A percentile compares a stretch with the other conserved stretches of the same genome.
These are phyloP conservation scores for Gynandropsis gynandra DNA, from an alignment of 345 rosid genomes.

Conservation along the genomic window DNA sequence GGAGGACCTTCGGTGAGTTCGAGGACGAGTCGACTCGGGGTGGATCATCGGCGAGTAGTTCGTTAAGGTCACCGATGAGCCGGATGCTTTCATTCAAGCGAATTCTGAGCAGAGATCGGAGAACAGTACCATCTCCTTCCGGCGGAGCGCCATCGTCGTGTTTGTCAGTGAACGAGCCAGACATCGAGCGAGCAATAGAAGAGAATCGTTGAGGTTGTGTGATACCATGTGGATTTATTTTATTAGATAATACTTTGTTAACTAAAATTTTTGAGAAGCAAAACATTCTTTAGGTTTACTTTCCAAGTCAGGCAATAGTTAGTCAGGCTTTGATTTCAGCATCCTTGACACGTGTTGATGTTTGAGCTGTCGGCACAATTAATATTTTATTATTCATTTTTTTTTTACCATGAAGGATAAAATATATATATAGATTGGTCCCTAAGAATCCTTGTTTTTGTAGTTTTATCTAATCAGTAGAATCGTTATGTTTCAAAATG, in stretches of 20 bases:
- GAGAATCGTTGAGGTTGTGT: slow-evolving; percentile 5
- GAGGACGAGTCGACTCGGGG: slow-evolving; percentile 26
- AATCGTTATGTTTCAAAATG: too few species aligned
- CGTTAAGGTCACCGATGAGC: slow-evolving; percentile 49
- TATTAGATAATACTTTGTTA: background rate
- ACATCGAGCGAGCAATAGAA: slow-evolving; percentile 39
- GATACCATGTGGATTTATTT: slow-evolving; percentile 4
- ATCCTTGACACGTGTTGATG: slow-evolving; percentile 20
- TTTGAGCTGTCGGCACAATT: background rate
- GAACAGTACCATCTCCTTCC: slow-evolving; percentile 28
- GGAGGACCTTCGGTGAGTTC: slow-evolving; percentile 27
- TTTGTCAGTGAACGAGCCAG: slow-evolving; percentile 27
- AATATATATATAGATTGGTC: too few species aligned
- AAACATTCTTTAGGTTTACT: too few species aligned
- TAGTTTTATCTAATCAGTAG: too few species aligned
- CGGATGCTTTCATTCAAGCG: slow-evolving; percentile 53
- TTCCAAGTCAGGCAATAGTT: too few species aligned
- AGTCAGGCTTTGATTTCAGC: too few species aligned
- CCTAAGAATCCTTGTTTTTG: too few species aligned
- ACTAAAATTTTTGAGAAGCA: too few species aligned
- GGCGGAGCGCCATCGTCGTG: slow-evolving; percentile 16
- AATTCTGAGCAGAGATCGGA: slow-evolving; percentile 46
- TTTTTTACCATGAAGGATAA: too few species aligned
- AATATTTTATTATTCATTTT: too few species aligned
- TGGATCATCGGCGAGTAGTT: slow-evolving; percentile 31